A percentile compares a stretch with the other conserved stretches of the same genome.
Evolutionary conservation across 1,139 yeast genomes (phyloP).

Genomic region (Kurtzmaniella quercitrusa): DNA sequence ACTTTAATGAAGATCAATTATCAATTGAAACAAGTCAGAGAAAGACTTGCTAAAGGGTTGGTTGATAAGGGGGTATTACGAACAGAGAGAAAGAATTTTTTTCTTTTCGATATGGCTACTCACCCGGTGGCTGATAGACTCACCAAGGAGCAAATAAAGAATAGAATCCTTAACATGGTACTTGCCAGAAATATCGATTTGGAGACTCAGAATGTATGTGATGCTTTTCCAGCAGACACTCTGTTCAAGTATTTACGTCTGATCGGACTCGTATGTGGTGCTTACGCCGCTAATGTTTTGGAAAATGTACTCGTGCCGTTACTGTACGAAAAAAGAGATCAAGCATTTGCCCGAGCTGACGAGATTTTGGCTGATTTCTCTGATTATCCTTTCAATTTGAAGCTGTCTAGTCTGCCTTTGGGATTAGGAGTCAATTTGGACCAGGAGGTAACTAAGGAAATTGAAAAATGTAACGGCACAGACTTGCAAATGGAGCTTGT

Average conservation of each 20-base stretch:
- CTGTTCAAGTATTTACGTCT: conserved; percentile 74
- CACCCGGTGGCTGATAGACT: conserved; percentile 89
- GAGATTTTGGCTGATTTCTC: conserved; percentile 79
- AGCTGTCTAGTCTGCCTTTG: conserved; percentile 50
- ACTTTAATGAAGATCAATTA: conserved; percentile 89
- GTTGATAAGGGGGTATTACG: conserved; percentile 97
- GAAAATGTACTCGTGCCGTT: conserved; percentile 81
- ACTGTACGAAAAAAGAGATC: conserved; percentile 86
- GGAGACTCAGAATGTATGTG: conserved; percentile 43
- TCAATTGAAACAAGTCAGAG: conserved; percentile 95
- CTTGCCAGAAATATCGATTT: conserved; percentile 64
- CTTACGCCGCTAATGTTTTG: conserved; percentile 93
- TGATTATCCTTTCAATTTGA: conserved; percentile 75
- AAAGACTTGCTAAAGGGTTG: conserved; percentile 90
- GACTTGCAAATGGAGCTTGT: conserved; percentile 81
- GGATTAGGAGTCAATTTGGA: conserved; percentile 78
- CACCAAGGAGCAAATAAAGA: conserved; percentile 75
- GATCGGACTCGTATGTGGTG: conserved; percentile 77
- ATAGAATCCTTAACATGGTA: conserved; percentile 66
- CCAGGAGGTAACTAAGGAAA: conserved; percentile 63
- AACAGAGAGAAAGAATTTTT: conserved; percentile 92
- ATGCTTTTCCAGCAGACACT: conserved; percentile 65
- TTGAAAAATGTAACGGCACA: conserved; percentile 48
- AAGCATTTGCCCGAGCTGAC: conserved; percentile 90
- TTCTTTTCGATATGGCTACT: conserved; percentile 96